Evolutionary conservation across 768 basidiomycete genomes (phyloP).

Genomic region (Favolaschia claudopus): DNA sequence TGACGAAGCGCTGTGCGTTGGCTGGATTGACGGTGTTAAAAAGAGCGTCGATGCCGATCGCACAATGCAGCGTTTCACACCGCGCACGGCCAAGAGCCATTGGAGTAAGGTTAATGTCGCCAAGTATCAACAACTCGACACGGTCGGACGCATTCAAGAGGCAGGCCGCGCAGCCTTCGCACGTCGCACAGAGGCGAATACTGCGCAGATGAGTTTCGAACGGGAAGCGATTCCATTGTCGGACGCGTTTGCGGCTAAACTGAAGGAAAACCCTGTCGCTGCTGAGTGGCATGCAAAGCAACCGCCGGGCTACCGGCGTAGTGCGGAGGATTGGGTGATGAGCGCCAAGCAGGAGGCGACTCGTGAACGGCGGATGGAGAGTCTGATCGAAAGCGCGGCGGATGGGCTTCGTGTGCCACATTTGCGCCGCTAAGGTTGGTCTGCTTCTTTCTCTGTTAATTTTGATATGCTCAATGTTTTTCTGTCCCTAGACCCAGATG

Average conservation of each 20-base stretch:
- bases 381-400: conserved; percentile 8
- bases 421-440: conserved; percentile 7
- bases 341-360: conserved; percentile 14
- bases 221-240: conserved; percentile 7
- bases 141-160: conserved; percentile 12
- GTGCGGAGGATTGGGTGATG: conserved; percentile 19
- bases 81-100: conserved; percentile 17
- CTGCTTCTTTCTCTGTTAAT: too few relatives aligned
- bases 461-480: too few relatives aligned
- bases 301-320: conserved; percentile 5
- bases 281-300: conserved; percentile 4
- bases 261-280: neutral
- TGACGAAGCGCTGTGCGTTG: conserved; percentile 20
- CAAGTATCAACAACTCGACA: conserved; percentile 9
- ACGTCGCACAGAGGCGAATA: conserved; percentile 14
- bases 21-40: conserved; percentile 14
- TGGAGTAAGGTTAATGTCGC: conserved; percentile 21
- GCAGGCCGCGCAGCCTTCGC: conserved; percentile 19
- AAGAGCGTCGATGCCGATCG: conserved; percentile 15
- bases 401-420: conserved; percentile 7
- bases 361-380: conserved; percentile 6
- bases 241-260: neutral
- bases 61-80: conserved; percentile 16
- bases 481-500: too few relatives aligned
- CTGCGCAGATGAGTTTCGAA: conserved; percentile 17